These are phyloP conservation scores for Neckera pumila DNA, from an alignment of 225 moss, liverwort and hornwort species.

Conservation along the genomic window DNA sequence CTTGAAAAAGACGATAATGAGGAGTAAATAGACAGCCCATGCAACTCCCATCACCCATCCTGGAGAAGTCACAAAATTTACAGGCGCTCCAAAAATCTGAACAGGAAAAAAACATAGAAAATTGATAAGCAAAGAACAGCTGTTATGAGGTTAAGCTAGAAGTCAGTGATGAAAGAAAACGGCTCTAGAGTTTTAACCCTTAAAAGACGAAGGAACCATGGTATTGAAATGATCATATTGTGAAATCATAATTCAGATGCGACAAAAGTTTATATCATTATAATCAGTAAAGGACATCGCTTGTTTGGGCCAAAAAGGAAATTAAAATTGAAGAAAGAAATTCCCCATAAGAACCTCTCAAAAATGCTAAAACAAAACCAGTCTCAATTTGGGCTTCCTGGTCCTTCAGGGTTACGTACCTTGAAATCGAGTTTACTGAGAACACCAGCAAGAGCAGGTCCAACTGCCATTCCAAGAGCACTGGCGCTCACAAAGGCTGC, in stretches of 20 bases:
- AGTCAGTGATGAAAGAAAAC: background rate
- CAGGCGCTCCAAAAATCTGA: slow-evolving; percentile 61
- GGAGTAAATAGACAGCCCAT: slow-evolving; percentile 52
- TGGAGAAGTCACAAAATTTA: slow-evolving; percentile 76
- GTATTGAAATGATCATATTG: background rate
- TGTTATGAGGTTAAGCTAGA: background rate
- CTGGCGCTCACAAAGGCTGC: slow-evolving; percentile 95
- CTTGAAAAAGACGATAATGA: slow-evolving; percentile 56
- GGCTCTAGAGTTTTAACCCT: background rate
- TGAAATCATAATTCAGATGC: background rate
- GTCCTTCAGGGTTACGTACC: background rate
- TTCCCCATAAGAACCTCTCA: background rate
- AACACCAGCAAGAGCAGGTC: slow-evolving; percentile 77
- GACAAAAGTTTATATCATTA: background rate
- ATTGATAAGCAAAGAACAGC: background rate
- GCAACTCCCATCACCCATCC: slow-evolving; percentile 80
- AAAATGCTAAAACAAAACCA: background rate
- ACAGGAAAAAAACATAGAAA: background rate
- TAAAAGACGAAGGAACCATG: background rate
- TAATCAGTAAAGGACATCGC: background rate
- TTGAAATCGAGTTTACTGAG: slow-evolving; percentile 41
- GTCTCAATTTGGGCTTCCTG: background rate
- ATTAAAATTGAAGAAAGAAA: background rate
- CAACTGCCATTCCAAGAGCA: slow-evolving; percentile 94
- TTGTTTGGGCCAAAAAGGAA: background rate